Percentiles rank a stretch among this genome's conserved stretches.
Conservation (phyloP, 768 basidiomycete species). For the Leccinellum albellum region DNA sequence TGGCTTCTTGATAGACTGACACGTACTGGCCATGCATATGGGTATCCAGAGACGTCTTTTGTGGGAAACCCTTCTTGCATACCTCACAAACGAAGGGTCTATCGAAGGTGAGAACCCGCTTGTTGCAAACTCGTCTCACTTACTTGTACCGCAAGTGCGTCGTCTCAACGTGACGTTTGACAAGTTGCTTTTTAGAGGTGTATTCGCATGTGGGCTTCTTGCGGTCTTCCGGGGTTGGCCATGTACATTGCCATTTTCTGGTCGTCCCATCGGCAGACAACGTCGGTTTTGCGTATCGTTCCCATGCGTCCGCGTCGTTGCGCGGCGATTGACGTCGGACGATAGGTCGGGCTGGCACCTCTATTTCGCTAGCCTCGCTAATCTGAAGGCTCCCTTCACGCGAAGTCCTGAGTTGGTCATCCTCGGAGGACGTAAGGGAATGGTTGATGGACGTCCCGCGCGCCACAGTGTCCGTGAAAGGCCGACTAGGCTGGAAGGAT, state of each 20-base stretch:
- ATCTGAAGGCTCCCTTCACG: conserved; percentile 30
- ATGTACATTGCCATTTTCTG: conserved; percentile 40
- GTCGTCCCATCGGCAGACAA: conserved; percentile 31
- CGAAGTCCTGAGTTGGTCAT: conserved; percentile 27
- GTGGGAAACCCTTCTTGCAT: conserved; percentile 53
- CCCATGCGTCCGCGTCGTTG: conserved; percentile 30
- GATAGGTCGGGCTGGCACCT: conserved; percentile 11
- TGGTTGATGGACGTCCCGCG: conserved; percentile 18
- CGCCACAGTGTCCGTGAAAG: conserved; percentile 3
- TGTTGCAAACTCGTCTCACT: conserved; percentile 22
- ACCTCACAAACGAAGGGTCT: conserved; percentile 52
- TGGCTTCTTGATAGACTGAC: not conserved
- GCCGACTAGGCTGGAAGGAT: conserved; percentile 3
- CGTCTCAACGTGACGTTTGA: conserved; percentile 65
- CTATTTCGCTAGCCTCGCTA: conserved; percentile 31
- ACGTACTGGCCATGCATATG: conserved; percentile 54
- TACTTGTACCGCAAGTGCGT: conserved; percentile 61
- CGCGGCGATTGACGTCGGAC: conserved; percentile 27
- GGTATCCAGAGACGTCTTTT: conserved; percentile 57
- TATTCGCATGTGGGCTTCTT: conserved; percentile 38
- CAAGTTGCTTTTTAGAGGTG: conserved; percentile 56
- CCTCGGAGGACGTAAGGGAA: conserved; percentile 26
- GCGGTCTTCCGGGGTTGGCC: conserved; percentile 34
- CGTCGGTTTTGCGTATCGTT: conserved; percentile 33
- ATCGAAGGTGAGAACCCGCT: conserved; percentile 13